Conservation (phyloP, 371 early-diverging fungal species). For the Mucor velutinosus region DNA sequence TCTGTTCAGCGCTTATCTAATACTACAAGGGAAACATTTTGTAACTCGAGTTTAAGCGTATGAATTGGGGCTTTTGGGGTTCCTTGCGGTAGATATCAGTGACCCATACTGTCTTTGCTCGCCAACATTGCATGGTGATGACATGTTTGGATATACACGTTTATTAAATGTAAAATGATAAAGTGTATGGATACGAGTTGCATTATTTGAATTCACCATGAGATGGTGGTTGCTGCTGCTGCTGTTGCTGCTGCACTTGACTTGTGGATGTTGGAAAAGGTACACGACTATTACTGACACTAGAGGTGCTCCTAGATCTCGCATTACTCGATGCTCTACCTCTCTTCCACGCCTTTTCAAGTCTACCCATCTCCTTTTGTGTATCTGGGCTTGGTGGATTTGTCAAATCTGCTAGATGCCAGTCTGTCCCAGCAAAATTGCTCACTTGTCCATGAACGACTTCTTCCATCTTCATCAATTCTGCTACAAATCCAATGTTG, state of each 20-base stretch:
- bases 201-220: no score
- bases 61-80: no score
- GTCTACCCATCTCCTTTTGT: conserved; percentile 16
- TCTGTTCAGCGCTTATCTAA: background rate
- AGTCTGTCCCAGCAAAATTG: conserved; percentile 47
- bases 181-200: no score
- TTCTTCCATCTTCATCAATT: conserved; percentile 74
- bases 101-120: no score
- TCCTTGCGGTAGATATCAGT: no score
- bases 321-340: background rate
- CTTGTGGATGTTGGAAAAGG: background rate
- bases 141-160: no score
- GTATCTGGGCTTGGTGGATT: conserved; percentile 23
- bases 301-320: background rate
- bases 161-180: no score
- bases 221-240: background rate
- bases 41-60: background rate
- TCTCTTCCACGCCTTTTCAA: conserved; percentile 23
- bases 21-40: background rate
- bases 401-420: conserved; percentile 25
- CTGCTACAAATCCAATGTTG: conserved; percentile 85
- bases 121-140: no score
- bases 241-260: background rate
- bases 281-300: background rate
- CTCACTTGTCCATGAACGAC: conserved; percentile 59